Evolutionary conservation across 2,329 filamentous ascomycete species (phyloP).

Genomic region (Pestalotiopsis sp.): DNA sequence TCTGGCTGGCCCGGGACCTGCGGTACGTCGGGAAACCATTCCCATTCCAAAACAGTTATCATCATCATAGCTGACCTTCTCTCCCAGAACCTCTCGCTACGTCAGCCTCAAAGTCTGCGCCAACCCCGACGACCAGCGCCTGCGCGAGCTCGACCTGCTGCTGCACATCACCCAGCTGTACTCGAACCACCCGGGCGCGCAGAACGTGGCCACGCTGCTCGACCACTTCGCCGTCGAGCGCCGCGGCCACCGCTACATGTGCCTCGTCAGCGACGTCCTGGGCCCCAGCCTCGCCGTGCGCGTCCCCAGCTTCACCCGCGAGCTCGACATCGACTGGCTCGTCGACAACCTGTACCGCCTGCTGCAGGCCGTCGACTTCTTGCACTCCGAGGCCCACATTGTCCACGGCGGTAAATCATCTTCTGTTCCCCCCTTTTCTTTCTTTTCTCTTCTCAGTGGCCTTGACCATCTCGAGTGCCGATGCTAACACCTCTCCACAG

Average conservation of each 20-base stretch:
- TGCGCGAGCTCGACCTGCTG: constrained; percentile 20
- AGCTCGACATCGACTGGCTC: constrained; percentile 22
- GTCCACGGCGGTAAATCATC: constrained; percentile 20
- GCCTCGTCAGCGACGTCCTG: background rate
- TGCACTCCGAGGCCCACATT: constrained; percentile 19
- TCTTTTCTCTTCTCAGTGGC: background rate
- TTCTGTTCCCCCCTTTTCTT: background rate
- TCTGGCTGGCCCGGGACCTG: background rate
- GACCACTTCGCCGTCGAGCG: constrained; percentile 2
- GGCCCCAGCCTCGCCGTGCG: background rate
- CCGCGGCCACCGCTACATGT: background rate
- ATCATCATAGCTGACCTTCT: background rate
- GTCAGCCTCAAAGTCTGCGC: constrained; percentile 20
- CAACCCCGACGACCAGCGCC: constrained; percentile 3
- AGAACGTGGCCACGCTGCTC: constrained; percentile 21
- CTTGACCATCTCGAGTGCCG: background rate
- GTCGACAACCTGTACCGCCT: constrained; percentile 26
- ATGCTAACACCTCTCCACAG: background rate
- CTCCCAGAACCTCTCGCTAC: background rate
- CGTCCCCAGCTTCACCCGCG: constrained; percentile 1
- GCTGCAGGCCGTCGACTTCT: constrained; percentile 22
- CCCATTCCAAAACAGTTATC: background rate
- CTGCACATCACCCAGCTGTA: constrained; percentile 19
- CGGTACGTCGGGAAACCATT: background rate
- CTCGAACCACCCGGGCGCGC: constrained; percentile 19